Percentiles rank a stretch among this genome's conserved stretches.
These are phyloP conservation scores for Blastomyces gilchristii DNA, from an alignment of 2,329 filamentous ascomycete species.

Conservation along the genomic window DNA sequence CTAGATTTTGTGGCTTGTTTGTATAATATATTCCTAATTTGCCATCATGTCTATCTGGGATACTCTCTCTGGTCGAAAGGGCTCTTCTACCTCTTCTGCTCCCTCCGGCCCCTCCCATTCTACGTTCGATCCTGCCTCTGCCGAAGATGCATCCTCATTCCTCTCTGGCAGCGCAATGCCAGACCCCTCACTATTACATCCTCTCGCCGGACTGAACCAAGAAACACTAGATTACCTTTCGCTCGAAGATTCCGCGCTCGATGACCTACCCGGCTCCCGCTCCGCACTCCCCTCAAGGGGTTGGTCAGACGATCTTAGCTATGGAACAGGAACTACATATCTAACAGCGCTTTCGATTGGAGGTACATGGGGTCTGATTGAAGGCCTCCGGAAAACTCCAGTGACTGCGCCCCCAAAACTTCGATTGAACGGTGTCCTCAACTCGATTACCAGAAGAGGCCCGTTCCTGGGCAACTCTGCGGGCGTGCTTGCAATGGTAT, in stretches of 20 bases:
- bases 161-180: constrained; percentile 65
- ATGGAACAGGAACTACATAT: constrained; percentile 92
- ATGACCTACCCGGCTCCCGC: constrained; percentile 72
- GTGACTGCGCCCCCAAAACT: constrained; percentile 74
- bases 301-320: constrained; percentile 97
- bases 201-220: constrained; percentile 83
- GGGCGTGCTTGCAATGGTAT: constrained; percentile 88
- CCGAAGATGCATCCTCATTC: constrained; percentile 78
- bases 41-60: constrained; percentile 50
- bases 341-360: constrained; percentile 75
- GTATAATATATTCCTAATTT: constrained; percentile 18
- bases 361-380: constrained; percentile 83
- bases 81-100: constrained; percentile 32
- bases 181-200: constrained; percentile 82
- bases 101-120: constrained; percentile 38
- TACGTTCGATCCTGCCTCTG: constrained; percentile 60
- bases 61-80: constrained; percentile 50
- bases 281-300: constrained; percentile 88
- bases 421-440: constrained; percentile 85
- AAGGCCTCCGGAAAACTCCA: constrained; percentile 67
- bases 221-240: constrained; percentile 90
- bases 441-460: constrained; percentile 83
- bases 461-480: constrained; percentile 95
- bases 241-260: constrained; percentile 82
- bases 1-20: constrained; percentile 19